Base-by-base conservation (phyloP, 768 basidiomycete genomes). In the Termitomyces sp. region DNA sequence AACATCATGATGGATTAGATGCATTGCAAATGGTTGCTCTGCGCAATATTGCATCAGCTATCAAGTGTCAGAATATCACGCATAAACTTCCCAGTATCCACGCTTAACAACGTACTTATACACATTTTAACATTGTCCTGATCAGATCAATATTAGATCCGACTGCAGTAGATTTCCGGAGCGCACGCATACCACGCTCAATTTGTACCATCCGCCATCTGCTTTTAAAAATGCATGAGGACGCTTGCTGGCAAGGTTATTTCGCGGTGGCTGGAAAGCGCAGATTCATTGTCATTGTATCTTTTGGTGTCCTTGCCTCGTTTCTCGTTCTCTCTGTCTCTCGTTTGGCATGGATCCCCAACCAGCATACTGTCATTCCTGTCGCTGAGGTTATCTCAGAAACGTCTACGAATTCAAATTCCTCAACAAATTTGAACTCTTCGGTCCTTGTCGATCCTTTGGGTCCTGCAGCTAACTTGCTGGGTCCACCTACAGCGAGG, bases 401-500 rank as follows among this genome's bases (percentile, higher is more conserved):
- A 38, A 32, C 9, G 9, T 21, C 44, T 54, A n/a, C 11, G 14
- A 37, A 22, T 17, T 45, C 24, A 3, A 51, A 51, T 4, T 45
- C 43, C 14, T 45, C 53, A 3, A 41, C 32, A 8, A 26, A 37
- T n/a, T 10, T 38, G 11, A 51, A 52, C 15, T 45, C 49, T 21
- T 46, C 53, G 3, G 53, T 42, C 11, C 30, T 57, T 46, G 22
- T 62, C 26, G 64, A 68, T 45, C 56, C 51, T 34, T 40, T 59
- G 28, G 62, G 62, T 28, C 60, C 60, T 44, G 56, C 44, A 22
- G 52, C 54, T 14, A 63, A 63, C 51, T 44, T 63, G 47, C 38
- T 68, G 30, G 87, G 86, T 0, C 70, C 74, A 2, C 84, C 87
- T 10, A 85, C 84, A 2, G 55, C 66, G 50, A 72, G 70, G 38